phyloP scores from a whole-genome alignment of 208 protist species.

The Leishmania braziliensis region DNA sequence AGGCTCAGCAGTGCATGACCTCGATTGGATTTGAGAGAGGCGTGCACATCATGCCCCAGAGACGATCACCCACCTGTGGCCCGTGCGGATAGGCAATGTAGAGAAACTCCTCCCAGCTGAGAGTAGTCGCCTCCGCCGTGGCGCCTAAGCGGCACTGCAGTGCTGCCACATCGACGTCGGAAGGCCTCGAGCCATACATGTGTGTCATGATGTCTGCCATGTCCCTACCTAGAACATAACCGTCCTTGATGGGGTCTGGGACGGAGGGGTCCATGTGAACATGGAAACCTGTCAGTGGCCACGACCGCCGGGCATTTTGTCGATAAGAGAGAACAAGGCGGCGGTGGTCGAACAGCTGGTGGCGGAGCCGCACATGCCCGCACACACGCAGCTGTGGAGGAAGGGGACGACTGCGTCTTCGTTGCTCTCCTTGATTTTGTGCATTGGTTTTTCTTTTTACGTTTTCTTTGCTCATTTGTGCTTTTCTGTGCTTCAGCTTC shows the following conservation, averaged over 20 bases:
- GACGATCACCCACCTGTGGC: constrained; percentile 24
- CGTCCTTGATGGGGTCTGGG: constrained; percentile 24
- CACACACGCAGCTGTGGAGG: no score
- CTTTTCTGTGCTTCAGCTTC: no score
- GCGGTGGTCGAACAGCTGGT: no score
- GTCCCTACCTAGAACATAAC: constrained; percentile 52
- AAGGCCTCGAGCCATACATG: constrained; percentile 41
- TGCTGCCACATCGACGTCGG: constrained; percentile 26
- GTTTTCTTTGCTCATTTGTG: no score
- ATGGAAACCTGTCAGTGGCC: no score
- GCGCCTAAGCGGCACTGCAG: constrained; percentile 45
- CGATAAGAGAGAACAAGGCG: no score
- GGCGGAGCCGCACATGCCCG: no score
- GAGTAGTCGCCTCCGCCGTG: constrained; percentile 55
- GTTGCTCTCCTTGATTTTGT: no score
- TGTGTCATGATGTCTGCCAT: constrained; percentile 47
- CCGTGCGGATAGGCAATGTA: constrained; percentile 56
- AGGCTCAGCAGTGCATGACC: constrained; percentile 28
- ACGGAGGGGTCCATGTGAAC: no score
- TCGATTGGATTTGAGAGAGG: constrained; percentile 18
- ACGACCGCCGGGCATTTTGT: no score
- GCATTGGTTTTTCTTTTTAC: no score
- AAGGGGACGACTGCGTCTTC: no score
- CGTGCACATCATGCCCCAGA: constrained; percentile 20
- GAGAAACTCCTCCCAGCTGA: constrained; percentile 85